Percentiles rank a stretch among this genome's conserved stretches.
Conservation (phyloP, 192 early-diverging fungal species). For the Coemansia reversa region DNA sequence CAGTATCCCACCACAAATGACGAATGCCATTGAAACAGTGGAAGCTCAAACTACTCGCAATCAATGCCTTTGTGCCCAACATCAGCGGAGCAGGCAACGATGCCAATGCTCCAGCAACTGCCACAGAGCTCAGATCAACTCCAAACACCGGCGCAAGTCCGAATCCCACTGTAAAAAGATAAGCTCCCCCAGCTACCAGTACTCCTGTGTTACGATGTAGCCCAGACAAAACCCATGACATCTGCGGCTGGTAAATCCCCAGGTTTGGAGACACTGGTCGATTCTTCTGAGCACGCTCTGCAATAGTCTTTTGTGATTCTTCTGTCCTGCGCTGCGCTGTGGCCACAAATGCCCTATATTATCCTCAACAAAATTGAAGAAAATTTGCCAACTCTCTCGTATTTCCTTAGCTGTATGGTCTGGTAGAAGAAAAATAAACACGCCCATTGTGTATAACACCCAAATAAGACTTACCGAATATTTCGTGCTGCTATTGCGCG, state of each 20-base stretch:
- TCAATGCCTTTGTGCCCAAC: constrained; percentile 67
- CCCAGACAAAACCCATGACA: constrained; percentile 77
- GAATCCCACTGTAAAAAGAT: constrained; percentile 69
- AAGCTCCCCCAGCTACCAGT: constrained; percentile 66
- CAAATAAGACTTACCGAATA: constrained; percentile 26
- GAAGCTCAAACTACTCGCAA: constrained; percentile 75
- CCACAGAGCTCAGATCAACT: constrained; percentile 63
- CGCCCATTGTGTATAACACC: background rate
- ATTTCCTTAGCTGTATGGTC: background rate
- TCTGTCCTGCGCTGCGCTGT: constrained; percentile 29
- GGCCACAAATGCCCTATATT: constrained; percentile 48
- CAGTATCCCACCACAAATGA: constrained; percentile 93
- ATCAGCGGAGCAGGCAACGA: constrained; percentile 65
- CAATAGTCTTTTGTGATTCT: constrained; percentile 41
- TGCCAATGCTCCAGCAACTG: constrained; percentile 65
- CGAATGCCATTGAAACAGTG: constrained; percentile 84
- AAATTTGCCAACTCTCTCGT: background rate
- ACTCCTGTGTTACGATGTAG: constrained; percentile 77
- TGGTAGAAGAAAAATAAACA: background rate
- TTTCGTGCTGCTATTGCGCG: constrained; percentile 19
- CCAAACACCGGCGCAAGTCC: constrained; percentile 63
- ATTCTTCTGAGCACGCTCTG: constrained; percentile 53
- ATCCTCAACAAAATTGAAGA: background rate
- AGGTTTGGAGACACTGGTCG: constrained; percentile 85
- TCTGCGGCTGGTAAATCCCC: constrained; percentile 87